Evolutionary conservation across 1,284 basidiomycete species (phyloP), one percentile per base, ranked within the genome.

Genomic region (Mrakiaceae sp.): DNA sequence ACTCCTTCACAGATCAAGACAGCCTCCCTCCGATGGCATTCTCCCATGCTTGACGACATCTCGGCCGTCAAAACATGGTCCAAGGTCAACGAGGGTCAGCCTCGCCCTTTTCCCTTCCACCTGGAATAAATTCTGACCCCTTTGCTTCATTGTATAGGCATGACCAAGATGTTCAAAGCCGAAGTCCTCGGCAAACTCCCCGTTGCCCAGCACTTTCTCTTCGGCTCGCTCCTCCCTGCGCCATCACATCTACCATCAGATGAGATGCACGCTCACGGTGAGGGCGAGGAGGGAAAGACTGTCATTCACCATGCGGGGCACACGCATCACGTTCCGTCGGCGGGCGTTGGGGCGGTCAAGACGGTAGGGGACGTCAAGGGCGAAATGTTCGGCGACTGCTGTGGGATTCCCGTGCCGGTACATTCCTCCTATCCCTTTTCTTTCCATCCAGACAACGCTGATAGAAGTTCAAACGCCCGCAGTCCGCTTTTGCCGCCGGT

Each of bases 11-110:
- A 92, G 89, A 90, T 96, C 72, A 98, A 98, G 76, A 94, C 93
- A 0, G 93, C 93, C 0, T 93, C 91, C 0, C 80, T 98, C 3
- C 82, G 94, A 60, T 98, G 95, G 96, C 96, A 98, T 77, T 97
- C 92, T 0, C 96, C 95, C 0, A 98, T 98, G 95, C 82, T 98
- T 10, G 92, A 98, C 73, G 95, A 98, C 74, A 98, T 98, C 67
- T 95, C 92, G 0, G 91, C 87, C 4, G 95, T 96, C 63, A 96
- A 94, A 77, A 89, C 90, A 2, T 98, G 94, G 94, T 86, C 88
- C 72, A 98, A 98, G 75, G 92, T 98, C 69, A 97, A 98, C 75
- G 78, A 81, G n/a, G 27, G 27, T 27, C 27, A 27, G 27, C 27
- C 27, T 27, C 27, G 27, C 27, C 27, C 27, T 27, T 27, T 27